Base-by-base conservation (phyloP, 345 rosid species). In the Ceriops decandra region DNA sequence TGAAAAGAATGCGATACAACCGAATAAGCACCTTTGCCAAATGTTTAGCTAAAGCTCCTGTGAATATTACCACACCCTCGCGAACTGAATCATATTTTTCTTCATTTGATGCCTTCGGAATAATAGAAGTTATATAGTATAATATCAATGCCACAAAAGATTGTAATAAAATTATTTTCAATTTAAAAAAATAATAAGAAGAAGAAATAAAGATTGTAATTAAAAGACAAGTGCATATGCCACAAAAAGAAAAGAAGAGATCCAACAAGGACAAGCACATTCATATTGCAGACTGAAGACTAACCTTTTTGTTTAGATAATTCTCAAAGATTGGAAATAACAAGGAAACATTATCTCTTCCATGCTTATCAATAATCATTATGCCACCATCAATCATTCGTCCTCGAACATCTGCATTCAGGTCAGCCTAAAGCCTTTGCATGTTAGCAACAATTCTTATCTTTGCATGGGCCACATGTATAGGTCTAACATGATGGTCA, bases 341-440 rank as follows among this genome's bases (percentile, higher is more conserved):
- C 81, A 95, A 80, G 59, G 97, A 81, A 67, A 95, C 98, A 63
- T 95, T 95, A 26, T 90, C 96, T 72, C 70, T 87, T 56, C 99
- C 99, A 70, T 90, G 98, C 84, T 82, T 91, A 78, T 95, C 96
- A 70, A 95, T 90, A 72, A 95, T 87, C 88, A 91, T 68, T 67
- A 95, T 85, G 65, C 98, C 98, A 74, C 96, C 98, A 88, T 90
- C 85, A 54, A 95, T 89, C 99, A 95, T 95, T 81, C 90, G 86
- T 73, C 97, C 99, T 67, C 98, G 95, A 83, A 95, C 99, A 88
- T 95, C 99, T 30, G 85, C 79, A 82, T 95, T 95, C 69, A 90
- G 88, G 74, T 95, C 99, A 74, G 95, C 99, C 99, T 95, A 87
- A 77, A 67, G 53, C 57, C 69, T 13, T 32, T 19, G 9, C 1